phyloP scores from a whole-genome alignment of 257 asterid genomes.

The Plantago elongata region DNA sequence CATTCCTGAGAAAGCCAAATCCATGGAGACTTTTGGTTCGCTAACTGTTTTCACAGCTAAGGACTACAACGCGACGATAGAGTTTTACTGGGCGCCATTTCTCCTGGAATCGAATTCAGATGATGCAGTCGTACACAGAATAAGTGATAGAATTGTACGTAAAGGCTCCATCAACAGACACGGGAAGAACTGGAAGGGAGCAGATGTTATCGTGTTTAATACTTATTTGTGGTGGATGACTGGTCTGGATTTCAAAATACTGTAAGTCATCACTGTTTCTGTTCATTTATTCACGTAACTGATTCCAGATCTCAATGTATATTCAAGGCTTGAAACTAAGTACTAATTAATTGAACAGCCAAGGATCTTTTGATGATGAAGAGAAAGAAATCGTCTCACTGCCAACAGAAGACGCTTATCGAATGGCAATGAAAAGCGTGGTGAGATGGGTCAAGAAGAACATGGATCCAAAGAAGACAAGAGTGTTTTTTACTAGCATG shows the following conservation, averaged over 20 bases:
- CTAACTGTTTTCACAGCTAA: constrained; percentile 22
- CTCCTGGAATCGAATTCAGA: constrained; percentile 75
- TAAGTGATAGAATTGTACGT: constrained; percentile 37
- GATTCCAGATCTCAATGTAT: too few species aligned
- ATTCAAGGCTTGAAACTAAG: background rate
- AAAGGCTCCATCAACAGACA: constrained; percentile 58
- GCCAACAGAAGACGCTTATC: constrained; percentile 55
- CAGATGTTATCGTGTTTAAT: constrained; percentile 50
- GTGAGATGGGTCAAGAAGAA: constrained; percentile 50
- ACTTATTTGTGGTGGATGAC: constrained; percentile 64
- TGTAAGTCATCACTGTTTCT: constrained; percentile 16
- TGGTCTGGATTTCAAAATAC: constrained; percentile 34
- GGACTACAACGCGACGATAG: constrained; percentile 81
- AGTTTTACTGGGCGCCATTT: constrained; percentile 85
- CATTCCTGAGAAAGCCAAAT: constrained; percentile 21
- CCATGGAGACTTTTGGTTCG: constrained; percentile 35
- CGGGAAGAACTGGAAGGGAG: constrained; percentile 59
- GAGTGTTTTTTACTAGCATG: constrained; percentile 69
- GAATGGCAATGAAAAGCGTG: constrained; percentile 67
- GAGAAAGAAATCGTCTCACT: constrained; percentile 39
- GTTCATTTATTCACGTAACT: background rate
- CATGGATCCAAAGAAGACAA: constrained; percentile 41
- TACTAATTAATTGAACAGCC: constrained; percentile 22
- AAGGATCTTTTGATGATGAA: constrained; percentile 42
- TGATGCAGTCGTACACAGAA: constrained; percentile 37